A percentile compares a stretch with the other conserved stretches of the same genome.
These are phyloP conservation scores for Phytophthora vignae DNA, from an alignment of 352 stramenopile genomes.

Conservation along the genomic window DNA sequence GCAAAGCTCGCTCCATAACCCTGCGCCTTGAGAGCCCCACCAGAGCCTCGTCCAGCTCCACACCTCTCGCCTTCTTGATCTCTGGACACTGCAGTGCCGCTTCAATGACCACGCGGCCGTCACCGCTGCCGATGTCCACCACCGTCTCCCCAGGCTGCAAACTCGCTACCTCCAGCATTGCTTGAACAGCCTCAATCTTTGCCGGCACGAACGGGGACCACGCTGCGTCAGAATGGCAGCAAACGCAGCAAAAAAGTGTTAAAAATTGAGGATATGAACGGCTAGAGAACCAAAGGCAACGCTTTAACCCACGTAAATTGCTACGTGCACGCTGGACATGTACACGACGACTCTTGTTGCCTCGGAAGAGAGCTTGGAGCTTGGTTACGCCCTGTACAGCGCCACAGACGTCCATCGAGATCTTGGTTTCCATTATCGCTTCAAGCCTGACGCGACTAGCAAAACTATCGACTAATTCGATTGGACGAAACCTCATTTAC, in stretches of 20 bases:
- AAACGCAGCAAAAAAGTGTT: constrained; percentile 11
- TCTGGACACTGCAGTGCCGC: constrained; percentile 33
- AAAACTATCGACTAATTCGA: constrained; percentile 4
- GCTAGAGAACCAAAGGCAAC: neutral
- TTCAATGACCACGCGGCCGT: constrained; percentile 65
- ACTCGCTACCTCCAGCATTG: constrained; percentile 54
- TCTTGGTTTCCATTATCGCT: constrained; percentile 15
- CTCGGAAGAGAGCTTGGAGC: constrained; percentile 69
- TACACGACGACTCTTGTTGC: constrained; percentile 55
- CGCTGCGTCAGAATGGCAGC: constrained; percentile 33
- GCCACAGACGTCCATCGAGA: constrained; percentile 1
- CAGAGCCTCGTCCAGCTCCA: constrained; percentile 68
- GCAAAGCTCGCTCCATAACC: constrained; percentile 21
- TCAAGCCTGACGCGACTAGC: constrained; percentile 4
- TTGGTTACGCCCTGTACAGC: constrained; percentile 32
- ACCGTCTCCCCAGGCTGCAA: constrained; percentile 56
- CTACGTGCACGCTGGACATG: constrained; percentile 62
- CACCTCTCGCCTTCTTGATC: constrained; percentile 42
- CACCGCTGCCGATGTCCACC: constrained; percentile 72
- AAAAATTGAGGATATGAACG: neutral
- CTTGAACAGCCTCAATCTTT: constrained; percentile 60
- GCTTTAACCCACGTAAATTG: constrained; percentile 50
- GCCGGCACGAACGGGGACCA: constrained; percentile 78
- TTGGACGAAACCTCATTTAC: neutral
- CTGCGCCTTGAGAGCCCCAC: constrained; percentile 51